Conservation (phyloP, 2,329 filamentous ascomycete species). For the Pseudogymnoascus sp. region DNA sequence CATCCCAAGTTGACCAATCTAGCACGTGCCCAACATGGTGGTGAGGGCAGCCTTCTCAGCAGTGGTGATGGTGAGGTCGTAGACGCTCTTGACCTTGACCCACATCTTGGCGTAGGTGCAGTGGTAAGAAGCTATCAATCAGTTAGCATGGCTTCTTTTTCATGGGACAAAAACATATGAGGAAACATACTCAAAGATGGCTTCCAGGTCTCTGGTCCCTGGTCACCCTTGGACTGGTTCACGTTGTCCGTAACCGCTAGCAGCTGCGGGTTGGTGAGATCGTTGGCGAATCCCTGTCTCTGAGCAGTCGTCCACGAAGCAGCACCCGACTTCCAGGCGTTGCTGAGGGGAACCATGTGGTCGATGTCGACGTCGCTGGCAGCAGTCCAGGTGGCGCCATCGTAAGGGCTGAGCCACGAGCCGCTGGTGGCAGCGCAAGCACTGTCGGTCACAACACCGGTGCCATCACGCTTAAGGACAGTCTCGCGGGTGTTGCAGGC, state of each 20-base stretch:
- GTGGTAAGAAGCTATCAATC: slow-evolving; percentile 47
- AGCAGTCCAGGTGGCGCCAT: slow-evolving; percentile 61
- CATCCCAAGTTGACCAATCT: slow-evolving; percentile 7
- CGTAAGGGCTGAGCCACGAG: slow-evolving; percentile 64
- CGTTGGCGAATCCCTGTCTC: slow-evolving; percentile 67
- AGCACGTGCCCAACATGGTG: slow-evolving; percentile 59
- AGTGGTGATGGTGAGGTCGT: slow-evolving; percentile 57
- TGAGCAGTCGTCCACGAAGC: slow-evolving; percentile 60
- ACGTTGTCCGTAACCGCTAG: slow-evolving; percentile 71
- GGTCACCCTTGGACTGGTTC: slow-evolving; percentile 67
- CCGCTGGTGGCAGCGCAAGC: slow-evolving; percentile 59
- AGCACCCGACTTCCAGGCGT: slow-evolving; percentile 76
- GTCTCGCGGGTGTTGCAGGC: slow-evolving; percentile 65
- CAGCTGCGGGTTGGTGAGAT: slow-evolving; percentile 66
- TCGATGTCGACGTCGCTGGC: slow-evolving; percentile 72
- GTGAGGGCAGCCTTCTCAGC: slow-evolving; percentile 63
- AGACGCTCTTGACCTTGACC: slow-evolving; percentile 71
- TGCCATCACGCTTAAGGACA: slow-evolving; percentile 67
- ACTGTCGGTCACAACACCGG: slow-evolving; percentile 47
- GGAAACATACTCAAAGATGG: slow-evolving; percentile 48
- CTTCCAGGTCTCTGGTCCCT: slow-evolving; percentile 68
- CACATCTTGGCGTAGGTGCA: slow-evolving; percentile 70
- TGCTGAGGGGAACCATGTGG: slow-evolving; percentile 72
- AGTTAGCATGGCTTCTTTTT: slow-evolving; percentile 14
- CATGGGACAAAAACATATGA: background rate